Conservation (phyloP, 1,284 basidiomycete genomes). For the Schizophyllum commune region DNA sequence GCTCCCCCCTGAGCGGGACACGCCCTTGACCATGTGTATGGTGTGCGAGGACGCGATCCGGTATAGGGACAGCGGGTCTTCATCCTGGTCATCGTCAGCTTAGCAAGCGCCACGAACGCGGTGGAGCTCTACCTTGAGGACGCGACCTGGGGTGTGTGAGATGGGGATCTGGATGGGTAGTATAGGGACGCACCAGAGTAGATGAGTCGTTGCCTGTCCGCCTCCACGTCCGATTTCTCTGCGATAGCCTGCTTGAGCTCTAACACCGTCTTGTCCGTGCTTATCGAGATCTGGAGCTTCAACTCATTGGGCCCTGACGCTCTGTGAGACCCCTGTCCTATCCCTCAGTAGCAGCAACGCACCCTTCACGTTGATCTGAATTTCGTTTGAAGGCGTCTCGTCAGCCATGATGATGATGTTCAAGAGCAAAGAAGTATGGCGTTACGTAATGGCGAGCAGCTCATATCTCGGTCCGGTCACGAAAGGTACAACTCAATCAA, state of each 20-base stretch:
- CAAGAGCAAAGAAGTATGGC: not conserved
- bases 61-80: slow-evolving; percentile 74
- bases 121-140: slow-evolving; percentile 49
- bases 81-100: slow-evolving; percentile 50
- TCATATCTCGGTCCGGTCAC: too few species aligned
- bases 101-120: not conserved
- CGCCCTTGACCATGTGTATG: slow-evolving; percentile 91
- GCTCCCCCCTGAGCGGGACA: slow-evolving; percentile 41
- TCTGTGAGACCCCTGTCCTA: slow-evolving; percentile 3
- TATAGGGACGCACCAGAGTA: slow-evolving; percentile 64
- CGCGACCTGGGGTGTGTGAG: slow-evolving; percentile 40
- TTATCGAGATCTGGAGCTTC: slow-evolving; percentile 80
- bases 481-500: too few species aligned
- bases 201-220: slow-evolving; percentile 78
- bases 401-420: slow-evolving; percentile 39
- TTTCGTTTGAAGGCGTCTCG: slow-evolving; percentile 40
- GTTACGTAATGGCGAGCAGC: not conserved
- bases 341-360: not conserved
- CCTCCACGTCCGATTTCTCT: slow-evolving; percentile 76
- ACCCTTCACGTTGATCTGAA: slow-evolving; percentile 76
- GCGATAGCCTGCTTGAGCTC: slow-evolving; percentile 86
- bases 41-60: slow-evolving; percentile 86
- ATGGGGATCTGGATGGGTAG: slow-evolving; percentile 2
- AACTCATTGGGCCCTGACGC: slow-evolving; percentile 75
- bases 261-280: slow-evolving; percentile 69